Conservation (phyloP, 257 asterid species). For the Fraxinus pennsylvanica region DNA sequence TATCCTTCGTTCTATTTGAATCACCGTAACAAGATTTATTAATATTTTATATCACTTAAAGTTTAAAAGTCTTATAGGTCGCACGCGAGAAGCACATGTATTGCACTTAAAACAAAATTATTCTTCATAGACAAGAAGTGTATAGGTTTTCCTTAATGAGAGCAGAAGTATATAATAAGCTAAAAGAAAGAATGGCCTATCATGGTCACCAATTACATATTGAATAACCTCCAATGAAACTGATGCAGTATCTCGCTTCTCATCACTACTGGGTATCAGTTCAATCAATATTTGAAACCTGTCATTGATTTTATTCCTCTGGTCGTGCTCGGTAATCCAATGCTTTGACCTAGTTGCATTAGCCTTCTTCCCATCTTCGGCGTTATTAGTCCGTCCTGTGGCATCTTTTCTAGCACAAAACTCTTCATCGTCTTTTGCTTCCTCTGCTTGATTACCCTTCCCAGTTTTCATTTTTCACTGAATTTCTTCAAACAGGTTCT, state of each 20-base stretch:
- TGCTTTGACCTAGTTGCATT: constrained; percentile 63
- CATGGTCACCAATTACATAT: too few species aligned
- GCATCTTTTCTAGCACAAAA: constrained; percentile 57
- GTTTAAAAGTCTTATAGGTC: too few species aligned
- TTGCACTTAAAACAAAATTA: too few species aligned
- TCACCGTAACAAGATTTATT: too few species aligned
- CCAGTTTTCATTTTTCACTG: constrained; percentile 62
- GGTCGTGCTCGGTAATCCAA: constrained; percentile 63
- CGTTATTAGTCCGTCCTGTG: constrained; percentile 47
- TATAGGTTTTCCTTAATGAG: too few species aligned
- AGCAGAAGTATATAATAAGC: neutral
- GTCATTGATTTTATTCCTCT: constrained; percentile 69
- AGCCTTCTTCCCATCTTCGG: constrained; percentile 51
- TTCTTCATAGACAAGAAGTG: too few species aligned
- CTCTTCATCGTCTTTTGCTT: constrained; percentile 72
- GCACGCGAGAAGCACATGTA: too few species aligned
- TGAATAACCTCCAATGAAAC: constrained; percentile 66
- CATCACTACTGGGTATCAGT: constrained; percentile 78
- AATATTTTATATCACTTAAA: too few species aligned
- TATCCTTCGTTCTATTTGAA: too few species aligned
- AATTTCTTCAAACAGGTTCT: neutral
- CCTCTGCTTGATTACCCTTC: constrained; percentile 67
- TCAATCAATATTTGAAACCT: constrained; percentile 85
- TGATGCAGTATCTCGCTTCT: constrained; percentile 91
- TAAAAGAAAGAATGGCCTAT: constrained; percentile 10